Evolutionary conservation across 2,329 filamentous ascomycete species (phyloP).

Genomic region (Corinectria fuckeliana): DNA sequence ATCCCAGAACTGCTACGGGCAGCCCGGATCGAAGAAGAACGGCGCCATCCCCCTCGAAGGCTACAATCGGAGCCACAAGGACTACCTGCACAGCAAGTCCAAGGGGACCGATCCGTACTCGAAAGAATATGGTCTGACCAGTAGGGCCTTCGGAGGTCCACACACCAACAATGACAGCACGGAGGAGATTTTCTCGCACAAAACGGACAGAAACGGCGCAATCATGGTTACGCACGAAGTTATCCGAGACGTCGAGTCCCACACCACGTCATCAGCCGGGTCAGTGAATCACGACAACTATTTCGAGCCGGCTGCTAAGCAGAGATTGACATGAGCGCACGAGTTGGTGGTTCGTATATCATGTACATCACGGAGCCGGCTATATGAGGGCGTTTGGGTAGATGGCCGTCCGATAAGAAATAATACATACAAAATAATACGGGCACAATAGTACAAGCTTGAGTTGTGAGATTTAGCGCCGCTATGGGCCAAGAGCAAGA

Average conservation of each 20-base stretch:
- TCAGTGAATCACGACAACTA: constrained; percentile 16
- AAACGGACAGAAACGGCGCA: constrained; percentile 25
- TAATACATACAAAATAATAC: no score
- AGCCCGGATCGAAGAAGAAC: constrained; percentile 15
- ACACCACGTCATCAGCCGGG: constrained; percentile 16
- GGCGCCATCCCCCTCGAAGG: constrained; percentile 26
- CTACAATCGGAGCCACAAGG: constrained; percentile 19
- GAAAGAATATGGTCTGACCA: constrained; percentile 23
- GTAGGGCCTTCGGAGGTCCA: constrained; percentile 22
- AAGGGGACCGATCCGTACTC: constrained; percentile 4
- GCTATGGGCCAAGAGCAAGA: background rate
- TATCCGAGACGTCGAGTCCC: constrained; percentile 21
- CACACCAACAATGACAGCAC: constrained; percentile 30
- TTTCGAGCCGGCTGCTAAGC: constrained; percentile 2
- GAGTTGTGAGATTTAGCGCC: no score
- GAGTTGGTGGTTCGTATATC: background rate
- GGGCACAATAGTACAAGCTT: no score
- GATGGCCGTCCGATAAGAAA: background rate
- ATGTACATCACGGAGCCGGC: constrained; percentile 1
- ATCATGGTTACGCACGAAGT: constrained; percentile 31
- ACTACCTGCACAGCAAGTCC: constrained; percentile 21
- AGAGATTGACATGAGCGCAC: background rate
- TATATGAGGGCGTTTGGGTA: background rate
- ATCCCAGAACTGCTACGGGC: constrained; percentile 20
- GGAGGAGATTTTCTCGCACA: constrained; percentile 31